Conservation (phyloP, 202 grass and related monocot species). For the Musa balbisiana region DNA sequence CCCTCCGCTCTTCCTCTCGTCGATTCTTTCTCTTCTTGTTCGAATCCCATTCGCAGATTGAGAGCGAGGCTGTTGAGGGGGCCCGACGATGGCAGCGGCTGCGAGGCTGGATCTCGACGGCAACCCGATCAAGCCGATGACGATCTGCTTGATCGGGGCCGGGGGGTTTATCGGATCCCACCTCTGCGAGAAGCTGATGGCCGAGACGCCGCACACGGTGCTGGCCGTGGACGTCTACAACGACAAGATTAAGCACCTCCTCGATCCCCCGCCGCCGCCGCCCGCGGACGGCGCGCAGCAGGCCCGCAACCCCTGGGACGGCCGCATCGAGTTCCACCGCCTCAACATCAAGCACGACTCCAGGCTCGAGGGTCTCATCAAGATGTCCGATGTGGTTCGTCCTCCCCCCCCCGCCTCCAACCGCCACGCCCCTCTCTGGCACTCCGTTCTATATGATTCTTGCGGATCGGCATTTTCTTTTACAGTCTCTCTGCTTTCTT, state of each 20-base stretch:
- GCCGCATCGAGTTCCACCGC: slow-evolving; percentile 6
- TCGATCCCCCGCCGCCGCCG: background rate
- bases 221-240: background rate
- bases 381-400: background rate
- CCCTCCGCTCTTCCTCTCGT: no score
- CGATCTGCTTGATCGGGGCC: slow-evolving; percentile 3
- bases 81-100: background rate
- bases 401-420: background rate
- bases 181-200: slow-evolving; percentile 1
- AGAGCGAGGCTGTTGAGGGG: background rate
- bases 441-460: no score
- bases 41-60: background rate
- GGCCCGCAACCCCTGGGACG: background rate
- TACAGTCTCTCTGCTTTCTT: no score
- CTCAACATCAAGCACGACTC: slow-evolving; percentile 4
- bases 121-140: background rate
- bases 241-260: slow-evolving; percentile 3
- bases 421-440: no score
- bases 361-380: background rate
- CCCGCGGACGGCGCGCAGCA: background rate
- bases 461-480: no score
- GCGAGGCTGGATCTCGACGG: slow-evolving; percentile 5
- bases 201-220: background rate
- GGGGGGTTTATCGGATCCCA: slow-evolving; percentile 1
- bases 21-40: no score